phyloP scores from a whole-genome alignment of 2,329 filamentous ascomycete genomes.

The Chaetothyriales sp. region DNA sequence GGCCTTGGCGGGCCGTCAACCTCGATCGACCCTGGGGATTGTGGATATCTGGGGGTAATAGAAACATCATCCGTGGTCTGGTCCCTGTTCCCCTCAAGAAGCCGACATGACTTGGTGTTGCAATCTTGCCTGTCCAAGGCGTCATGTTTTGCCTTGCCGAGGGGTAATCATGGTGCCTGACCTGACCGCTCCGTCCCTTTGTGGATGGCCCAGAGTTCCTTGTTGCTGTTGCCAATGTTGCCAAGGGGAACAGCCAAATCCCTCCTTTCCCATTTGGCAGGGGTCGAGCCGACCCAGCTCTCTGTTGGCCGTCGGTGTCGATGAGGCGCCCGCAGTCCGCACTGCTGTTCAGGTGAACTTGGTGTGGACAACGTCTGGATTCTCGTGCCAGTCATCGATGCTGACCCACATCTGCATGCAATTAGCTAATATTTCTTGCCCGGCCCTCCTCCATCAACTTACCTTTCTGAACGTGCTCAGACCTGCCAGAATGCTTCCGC shows the following conservation, averaged over 20 bases:
- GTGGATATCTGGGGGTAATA: slow-evolving; percentile 23
- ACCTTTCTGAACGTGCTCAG: slow-evolving; percentile 98
- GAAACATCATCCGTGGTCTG: slow-evolving; percentile 10
- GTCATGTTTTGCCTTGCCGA: not conserved
- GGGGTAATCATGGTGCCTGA: too few species aligned
- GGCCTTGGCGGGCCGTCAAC: not conserved
- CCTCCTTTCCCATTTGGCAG: too few species aligned
- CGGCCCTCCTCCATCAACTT: slow-evolving; percentile 20
- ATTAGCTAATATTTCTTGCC: slow-evolving; percentile 4
- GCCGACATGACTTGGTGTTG: not conserved
- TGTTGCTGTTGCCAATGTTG: too few species aligned
- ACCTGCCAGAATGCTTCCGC: slow-evolving; percentile 89
- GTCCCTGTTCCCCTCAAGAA: not conserved
- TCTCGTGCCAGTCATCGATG: slow-evolving; percentile 99
- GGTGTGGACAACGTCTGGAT: slow-evolving; percentile 95
- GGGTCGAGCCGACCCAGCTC: too few species aligned
- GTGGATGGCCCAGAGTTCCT: too few species aligned
- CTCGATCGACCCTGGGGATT: slow-evolving; percentile 1
- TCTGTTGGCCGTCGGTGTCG: not conserved
- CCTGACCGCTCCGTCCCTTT: too few species aligned
- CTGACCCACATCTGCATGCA: slow-evolving; percentile 90
- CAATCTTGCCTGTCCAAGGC: not conserved
- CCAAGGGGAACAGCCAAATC: too few species aligned
- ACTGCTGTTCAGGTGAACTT: slow-evolving; percentile 60
- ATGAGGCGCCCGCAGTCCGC: not conserved